Evolutionary conservation across 495 filamentous ascomycete genomes (phyloP), one percentile per base, ranked within the genome.

Genomic region (Lophium mytilinum): DNA sequence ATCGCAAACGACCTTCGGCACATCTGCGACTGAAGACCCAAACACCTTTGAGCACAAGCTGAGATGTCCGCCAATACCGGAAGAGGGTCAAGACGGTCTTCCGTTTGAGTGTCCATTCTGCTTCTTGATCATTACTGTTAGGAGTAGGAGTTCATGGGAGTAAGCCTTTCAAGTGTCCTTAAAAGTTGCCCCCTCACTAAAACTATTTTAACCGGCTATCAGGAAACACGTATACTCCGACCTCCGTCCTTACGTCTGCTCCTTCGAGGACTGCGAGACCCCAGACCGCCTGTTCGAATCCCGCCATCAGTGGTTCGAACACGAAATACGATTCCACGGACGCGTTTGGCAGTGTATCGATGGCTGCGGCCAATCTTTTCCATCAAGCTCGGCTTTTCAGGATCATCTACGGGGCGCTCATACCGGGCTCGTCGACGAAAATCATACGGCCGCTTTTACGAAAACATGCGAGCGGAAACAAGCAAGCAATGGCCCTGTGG

Each of bases 81-180:
- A 58, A 17, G 40, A 47, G 53, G 56, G 49, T 24, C 56, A 37
- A 34, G 50, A 53, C 39, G 56, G 56, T 14, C n/a, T 47, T 33
- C 56, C 56, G 5, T 58, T 58, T 19, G 56, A 58, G 35, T 58
- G 56, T 39, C 50, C 56, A 17, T 18, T 58, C 11, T 58, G 56
- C 50, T 58, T 53, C n/a, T 50, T 49, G 4, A 47, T 58, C 33
- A 53, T 42, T 18, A 37, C 50, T 37, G 50, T 58, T 30, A 19
- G 50, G 33, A 49, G 53, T 9, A 42, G 39, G 24, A 36, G 39
- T 10, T 39, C 56, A 12, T 58, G 56, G 56, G 50, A 58, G 18
- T 24, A 24, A 48, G 30, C 12, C 30, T 1, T 48, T 7, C 24
- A n/a, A n/a, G n/a, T n/a, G n/a, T n/a, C n/a, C n/a, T n/a, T n/a